Percentiles rank a stretch among this genome's conserved stretches.
Evolutionary conservation across 139 green algal species (phyloP).

Genomic region (Ostreobium quekettii): DNA sequence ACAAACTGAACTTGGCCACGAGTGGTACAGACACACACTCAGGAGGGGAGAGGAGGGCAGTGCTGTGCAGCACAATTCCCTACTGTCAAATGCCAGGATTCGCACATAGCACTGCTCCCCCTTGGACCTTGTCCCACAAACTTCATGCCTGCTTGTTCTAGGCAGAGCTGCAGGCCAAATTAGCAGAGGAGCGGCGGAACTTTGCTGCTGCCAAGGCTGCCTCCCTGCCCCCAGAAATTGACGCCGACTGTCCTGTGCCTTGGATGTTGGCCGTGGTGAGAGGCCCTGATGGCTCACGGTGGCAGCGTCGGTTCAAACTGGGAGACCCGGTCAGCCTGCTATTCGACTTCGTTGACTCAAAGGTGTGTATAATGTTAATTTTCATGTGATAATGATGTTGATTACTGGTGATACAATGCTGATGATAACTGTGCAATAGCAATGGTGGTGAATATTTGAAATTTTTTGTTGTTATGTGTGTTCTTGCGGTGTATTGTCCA

Average conservation of each 20-base stretch:
- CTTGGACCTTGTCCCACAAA: too few relatives aligned
- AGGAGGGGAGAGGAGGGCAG: too few relatives aligned
- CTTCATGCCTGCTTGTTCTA: too few relatives aligned
- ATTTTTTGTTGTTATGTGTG: background rate
- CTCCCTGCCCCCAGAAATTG: background rate
- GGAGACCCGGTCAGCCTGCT: slow-evolving; percentile 31
- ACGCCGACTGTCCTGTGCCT: background rate
- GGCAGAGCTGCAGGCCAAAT: too few relatives aligned
- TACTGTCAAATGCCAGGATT: too few relatives aligned
- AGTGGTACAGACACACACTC: too few relatives aligned
- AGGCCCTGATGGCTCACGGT: slow-evolving; percentile 53
- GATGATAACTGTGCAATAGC: background rate
- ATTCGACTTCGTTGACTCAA: slow-evolving; percentile 64
- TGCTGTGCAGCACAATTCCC: too few relatives aligned
- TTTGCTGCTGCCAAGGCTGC: background rate
- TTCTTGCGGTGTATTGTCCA: too few relatives aligned
- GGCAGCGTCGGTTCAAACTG: slow-evolving; percentile 43
- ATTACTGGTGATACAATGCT: background rate
- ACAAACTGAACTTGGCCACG: too few relatives aligned
- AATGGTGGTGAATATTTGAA: slow-evolving; percentile 4
- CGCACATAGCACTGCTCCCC: too few relatives aligned
- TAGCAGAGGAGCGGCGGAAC: background rate
- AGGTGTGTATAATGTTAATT: slow-evolving; percentile 16
- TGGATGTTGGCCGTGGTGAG: slow-evolving; percentile 29
- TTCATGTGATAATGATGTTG: background rate